Conservation (phyloP, 2,329 filamentous ascomycete genomes). For the Helminthosporium solani region DNA sequence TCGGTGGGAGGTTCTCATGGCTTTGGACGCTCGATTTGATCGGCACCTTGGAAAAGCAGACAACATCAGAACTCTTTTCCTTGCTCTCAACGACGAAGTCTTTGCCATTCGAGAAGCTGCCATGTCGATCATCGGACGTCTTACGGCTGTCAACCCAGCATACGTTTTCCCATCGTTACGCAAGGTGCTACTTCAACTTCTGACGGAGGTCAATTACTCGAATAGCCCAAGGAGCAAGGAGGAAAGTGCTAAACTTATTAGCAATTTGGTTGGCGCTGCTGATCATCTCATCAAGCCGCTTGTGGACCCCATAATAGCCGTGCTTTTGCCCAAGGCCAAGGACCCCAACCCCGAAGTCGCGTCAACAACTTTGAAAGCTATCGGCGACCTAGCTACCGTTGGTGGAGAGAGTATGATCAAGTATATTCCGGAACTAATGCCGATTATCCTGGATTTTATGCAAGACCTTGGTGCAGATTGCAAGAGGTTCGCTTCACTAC, state of each 20-base stretch:
- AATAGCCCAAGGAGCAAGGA: slow-evolving; percentile 94
- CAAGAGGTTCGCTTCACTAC: slow-evolving; percentile 88
- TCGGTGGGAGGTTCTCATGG: slow-evolving; percentile 80
- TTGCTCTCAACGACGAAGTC: slow-evolving; percentile 91
- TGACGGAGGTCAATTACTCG: slow-evolving; percentile 95
- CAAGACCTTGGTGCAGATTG: slow-evolving; percentile 89
- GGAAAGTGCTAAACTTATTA: slow-evolving; percentile 90
- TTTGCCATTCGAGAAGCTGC: slow-evolving; percentile 92
- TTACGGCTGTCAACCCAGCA: slow-evolving; percentile 88
- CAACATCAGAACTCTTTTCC: slow-evolving; percentile 92
- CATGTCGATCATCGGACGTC: slow-evolving; percentile 91
- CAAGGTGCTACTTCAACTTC: slow-evolving; percentile 91
- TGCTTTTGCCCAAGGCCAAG: slow-evolving; percentile 87
- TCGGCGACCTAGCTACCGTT: slow-evolving; percentile 90
- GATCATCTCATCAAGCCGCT: slow-evolving; percentile 93
- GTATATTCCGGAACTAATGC: slow-evolving; percentile 91
- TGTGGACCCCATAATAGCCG: slow-evolving; percentile 92
- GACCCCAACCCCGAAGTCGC: slow-evolving; percentile 86
- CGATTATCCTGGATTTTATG: slow-evolving; percentile 87
- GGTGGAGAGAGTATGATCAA: slow-evolving; percentile 91
- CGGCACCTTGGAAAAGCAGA: slow-evolving; percentile 95
- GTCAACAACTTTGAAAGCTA: slow-evolving; percentile 90
- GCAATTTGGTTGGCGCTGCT: slow-evolving; percentile 88
- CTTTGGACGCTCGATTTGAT: slow-evolving; percentile 91
- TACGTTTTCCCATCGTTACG: slow-evolving; percentile 95